Conservation (phyloP, 2,329 filamentous ascomycete species). For the Lasiodiplodia theobromae region DNA sequence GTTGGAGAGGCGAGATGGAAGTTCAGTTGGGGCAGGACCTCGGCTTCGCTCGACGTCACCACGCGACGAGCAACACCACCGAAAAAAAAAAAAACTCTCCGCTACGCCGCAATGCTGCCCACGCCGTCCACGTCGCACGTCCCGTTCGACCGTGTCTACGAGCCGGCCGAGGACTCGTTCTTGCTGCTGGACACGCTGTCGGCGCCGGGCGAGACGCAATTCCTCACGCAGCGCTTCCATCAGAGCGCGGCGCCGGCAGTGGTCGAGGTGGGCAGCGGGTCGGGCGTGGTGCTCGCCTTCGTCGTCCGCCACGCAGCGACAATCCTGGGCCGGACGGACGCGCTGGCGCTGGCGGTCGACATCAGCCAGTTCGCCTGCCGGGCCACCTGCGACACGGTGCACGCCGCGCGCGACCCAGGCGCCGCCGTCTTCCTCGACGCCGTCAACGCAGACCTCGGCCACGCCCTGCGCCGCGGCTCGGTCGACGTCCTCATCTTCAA, state of each 20-base stretch:
- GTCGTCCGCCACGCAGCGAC: conserved; percentile 73
- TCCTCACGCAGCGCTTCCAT: conserved; percentile 70
- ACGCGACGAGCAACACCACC: too few species aligned
- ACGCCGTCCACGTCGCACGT: conserved; percentile 95
- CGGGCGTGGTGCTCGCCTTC: conserved; percentile 93
- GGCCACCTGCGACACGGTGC: conserved; percentile 75
- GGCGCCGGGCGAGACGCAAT: conserved; percentile 69
- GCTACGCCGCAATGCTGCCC: conserved; percentile 72
- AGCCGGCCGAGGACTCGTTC: conserved; percentile 95
- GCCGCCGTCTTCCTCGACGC: conserved; percentile 66
- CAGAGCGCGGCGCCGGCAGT: conserved; percentile 60
- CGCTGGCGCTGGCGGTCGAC: conserved; percentile 81
- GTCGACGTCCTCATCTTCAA: conserved; percentile 95
- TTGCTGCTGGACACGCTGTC: conserved; percentile 92
- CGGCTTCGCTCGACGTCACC: conserved; percentile 5
- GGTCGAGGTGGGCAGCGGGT: conserved; percentile 88
- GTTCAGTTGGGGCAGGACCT: neutral
- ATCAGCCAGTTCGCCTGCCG: conserved; percentile 83
- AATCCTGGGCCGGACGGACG: conserved; percentile 74
- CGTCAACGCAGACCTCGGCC: conserved; percentile 73
- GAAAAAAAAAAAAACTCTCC: neutral
- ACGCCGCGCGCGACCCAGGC: conserved; percentile 47
- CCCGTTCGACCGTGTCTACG: conserved; percentile 86
- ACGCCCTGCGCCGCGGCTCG: conserved; percentile 62
- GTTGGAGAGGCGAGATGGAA: neutral